These are phyloP conservation scores for Nakaseomyces glabratus DNA, from an alignment of 1,139 yeast species.

Conservation along the genomic window DNA sequence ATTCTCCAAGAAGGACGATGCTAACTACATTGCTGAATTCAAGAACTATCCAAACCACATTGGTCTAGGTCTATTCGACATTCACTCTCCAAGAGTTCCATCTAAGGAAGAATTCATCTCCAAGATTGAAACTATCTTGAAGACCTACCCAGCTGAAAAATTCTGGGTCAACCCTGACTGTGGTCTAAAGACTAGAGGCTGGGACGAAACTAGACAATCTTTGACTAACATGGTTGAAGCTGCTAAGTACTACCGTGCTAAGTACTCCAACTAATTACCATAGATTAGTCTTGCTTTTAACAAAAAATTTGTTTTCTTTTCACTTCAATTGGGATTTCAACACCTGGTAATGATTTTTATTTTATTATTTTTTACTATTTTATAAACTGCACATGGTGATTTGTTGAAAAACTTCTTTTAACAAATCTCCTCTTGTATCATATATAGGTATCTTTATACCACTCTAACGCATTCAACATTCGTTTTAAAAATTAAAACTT, in stretches of 20 bases:
- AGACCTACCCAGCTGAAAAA: slow-evolving; percentile 94
- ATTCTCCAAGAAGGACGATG: slow-evolving; percentile 99
- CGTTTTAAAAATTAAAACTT: slow-evolving; percentile 20
- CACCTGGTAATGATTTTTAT: slow-evolving; percentile 7
- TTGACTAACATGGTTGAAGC: slow-evolving; percentile 98
- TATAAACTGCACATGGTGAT: slow-evolving; percentile 7
- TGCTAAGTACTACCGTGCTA: slow-evolving; percentile 88
- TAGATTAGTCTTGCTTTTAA: slow-evolving; percentile 3
- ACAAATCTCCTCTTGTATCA: slow-evolving; percentile 3
- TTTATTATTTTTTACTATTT: slow-evolving; percentile 14
- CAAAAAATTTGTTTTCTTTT: slow-evolving; percentile 9
- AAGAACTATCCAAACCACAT: slow-evolving; percentile 98
- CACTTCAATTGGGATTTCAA: slow-evolving; percentile 9
- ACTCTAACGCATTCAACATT: slow-evolving; percentile 32
- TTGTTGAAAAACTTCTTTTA: slow-evolving; percentile 5
- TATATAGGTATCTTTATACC: slow-evolving; percentile 10
- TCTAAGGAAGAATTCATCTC: slow-evolving; percentile 90
- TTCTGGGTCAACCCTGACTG: slow-evolving; percentile 99
- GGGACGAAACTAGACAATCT: slow-evolving; percentile 82
- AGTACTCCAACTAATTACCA: slow-evolving; percentile 27
- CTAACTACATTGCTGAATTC: slow-evolving; percentile 95
- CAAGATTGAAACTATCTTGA: slow-evolving; percentile 89
- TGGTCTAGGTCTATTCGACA: slow-evolving; percentile 97
- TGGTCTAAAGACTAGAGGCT: slow-evolving; percentile 97
- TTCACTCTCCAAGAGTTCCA: slow-evolving; percentile 99